A percentile compares a stretch with the other conserved stretches of the same genome.
These are phyloP conservation scores for Lepidopterella palustris DNA, from an alignment of 495 filamentous ascomycete species.

Conservation along the genomic window DNA sequence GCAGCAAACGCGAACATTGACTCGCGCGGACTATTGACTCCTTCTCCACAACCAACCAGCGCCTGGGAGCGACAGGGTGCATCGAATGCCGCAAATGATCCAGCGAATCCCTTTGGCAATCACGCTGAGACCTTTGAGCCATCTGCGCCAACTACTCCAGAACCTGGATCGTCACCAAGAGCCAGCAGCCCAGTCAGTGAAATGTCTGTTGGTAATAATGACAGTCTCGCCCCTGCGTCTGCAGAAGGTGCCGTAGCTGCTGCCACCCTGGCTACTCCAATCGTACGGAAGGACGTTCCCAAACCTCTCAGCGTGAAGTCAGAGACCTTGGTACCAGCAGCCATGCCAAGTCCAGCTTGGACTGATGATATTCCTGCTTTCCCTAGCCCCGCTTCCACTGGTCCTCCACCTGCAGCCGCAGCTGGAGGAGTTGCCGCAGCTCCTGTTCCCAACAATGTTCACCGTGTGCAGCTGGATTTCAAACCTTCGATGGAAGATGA, in stretches of 20 bases:
- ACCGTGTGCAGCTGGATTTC: slow-evolving; percentile 95
- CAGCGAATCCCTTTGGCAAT: slow-evolving; percentile 40
- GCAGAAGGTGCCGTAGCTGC: slow-evolving; percentile 38
- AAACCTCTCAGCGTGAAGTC: slow-evolving; percentile 32
- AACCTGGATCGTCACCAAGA: slow-evolving; percentile 3
- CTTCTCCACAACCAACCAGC: slow-evolving; percentile 34
- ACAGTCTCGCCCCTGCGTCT: background rate
- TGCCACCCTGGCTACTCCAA: slow-evolving; percentile 23
- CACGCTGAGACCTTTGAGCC: slow-evolving; percentile 42
- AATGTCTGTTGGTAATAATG: slow-evolving; percentile 23
- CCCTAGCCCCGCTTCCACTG: slow-evolving; percentile 41
- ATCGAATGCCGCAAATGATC: slow-evolving; percentile 40
- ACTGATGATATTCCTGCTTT: slow-evolving; percentile 42
- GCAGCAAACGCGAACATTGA: slow-evolving; percentile 10
- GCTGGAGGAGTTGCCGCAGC: slow-evolving; percentile 17
- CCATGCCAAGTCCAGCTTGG: slow-evolving; percentile 49
- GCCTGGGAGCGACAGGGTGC: slow-evolving; percentile 45
- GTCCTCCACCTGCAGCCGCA: slow-evolving; percentile 20
- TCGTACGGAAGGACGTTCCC: slow-evolving; percentile 16
- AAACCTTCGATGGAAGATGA: slow-evolving; percentile 90
- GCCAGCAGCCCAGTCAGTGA: slow-evolving; percentile 14
- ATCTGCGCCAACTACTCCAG: too few species aligned
- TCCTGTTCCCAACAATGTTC: slow-evolving; percentile 40
- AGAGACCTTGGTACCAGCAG: slow-evolving; percentile 6
- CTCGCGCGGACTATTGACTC: slow-evolving; percentile 9